Evolutionary conservation across 257 asterid genomes (phyloP).

Genomic region (Penstemon davidsonii): DNA sequence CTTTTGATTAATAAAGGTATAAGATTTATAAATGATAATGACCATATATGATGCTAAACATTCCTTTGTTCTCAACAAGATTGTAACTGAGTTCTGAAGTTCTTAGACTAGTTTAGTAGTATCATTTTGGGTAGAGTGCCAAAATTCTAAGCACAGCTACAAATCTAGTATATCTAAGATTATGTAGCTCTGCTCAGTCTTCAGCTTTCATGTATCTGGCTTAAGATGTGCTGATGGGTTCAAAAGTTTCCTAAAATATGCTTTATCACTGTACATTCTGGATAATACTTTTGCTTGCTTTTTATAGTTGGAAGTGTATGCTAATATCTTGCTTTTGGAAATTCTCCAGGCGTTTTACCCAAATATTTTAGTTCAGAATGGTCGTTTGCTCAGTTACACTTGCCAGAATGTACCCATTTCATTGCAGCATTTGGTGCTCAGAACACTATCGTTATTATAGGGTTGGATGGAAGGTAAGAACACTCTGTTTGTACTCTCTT

Average conservation of each 20-base stretch:
- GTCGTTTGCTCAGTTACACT: constrained; percentile 94
- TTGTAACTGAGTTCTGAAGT: neutral
- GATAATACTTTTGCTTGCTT: constrained; percentile 1
- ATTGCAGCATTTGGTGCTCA: constrained; percentile 80
- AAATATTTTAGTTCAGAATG: constrained; percentile 96
- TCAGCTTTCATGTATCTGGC: neutral
- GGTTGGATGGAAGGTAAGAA: constrained; percentile 86
- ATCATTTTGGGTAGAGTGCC: neutral
- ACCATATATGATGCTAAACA: constrained; percentile 12
- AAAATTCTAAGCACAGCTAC: neutral
- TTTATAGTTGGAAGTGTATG: constrained; percentile 11
- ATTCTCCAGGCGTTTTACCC: constrained; percentile 73
- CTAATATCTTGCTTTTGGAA: constrained; percentile 22
- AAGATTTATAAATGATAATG: neutral
- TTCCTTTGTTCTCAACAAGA: neutral
- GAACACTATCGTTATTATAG: constrained; percentile 57
- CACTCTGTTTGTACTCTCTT: neutral
- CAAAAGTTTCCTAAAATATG: neutral
- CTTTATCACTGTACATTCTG: neutral
- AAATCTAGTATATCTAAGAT: neutral
- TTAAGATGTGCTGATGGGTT: neutral
- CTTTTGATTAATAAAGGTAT: neutral
- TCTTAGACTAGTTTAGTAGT: neutral
- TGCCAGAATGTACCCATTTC: constrained; percentile 68
- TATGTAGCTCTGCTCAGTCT: neutral